Evolutionary conservation across 805 yeast genomes (phyloP), one percentile per base, ranked within the genome.

Genomic region (Metschnikowia dekortorum): DNA sequence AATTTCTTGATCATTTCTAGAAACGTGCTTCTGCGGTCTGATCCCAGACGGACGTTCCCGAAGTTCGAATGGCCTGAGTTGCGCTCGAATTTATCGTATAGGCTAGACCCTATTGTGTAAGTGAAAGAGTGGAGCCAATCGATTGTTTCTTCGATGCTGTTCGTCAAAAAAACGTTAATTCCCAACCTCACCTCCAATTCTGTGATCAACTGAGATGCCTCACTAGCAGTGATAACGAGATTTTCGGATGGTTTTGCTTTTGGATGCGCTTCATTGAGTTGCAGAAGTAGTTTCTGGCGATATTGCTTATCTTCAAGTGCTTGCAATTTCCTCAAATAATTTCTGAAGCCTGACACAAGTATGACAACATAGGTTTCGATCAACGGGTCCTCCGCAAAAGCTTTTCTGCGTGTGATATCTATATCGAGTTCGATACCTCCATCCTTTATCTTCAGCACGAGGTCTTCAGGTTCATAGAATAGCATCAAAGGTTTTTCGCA

Each of bases 61-160:
- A 85, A 64, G 54, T 80, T 81, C 0, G 85, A 75, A 48, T 81
- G 71, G 36, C 77, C 78, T 50, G 73, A 70, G 60, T 81, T 78
- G 53, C 89, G 65, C 52, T 81, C 76, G 35, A 66, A 65, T 22
- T 79, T 79, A 59, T 84, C 89, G 63, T 80, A 80, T 31, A 81
- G 59, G 10, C 80, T 69, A 14, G 51, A 29, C 6, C 59, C 61
- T 6, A 85, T 72, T 0, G 89, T 73, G 55, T 82, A 78, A 0
- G 87, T 69, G 53, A 84, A 74, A 13, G 84, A 76, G 42, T 71
- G 76, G 13, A 84, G 59, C 82, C 88, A 82, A 4, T 67, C 72
- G 1, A 72, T 49, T 1, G 78, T 65, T 45, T 83, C 87, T 43
- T 63, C 71, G 6, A 61, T 59, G 42, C 71, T 79, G 65, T 70